phyloP scores from a whole-genome alignment of 129 eudicot species.

The Pseudognaphalium luteoalbum region DNA sequence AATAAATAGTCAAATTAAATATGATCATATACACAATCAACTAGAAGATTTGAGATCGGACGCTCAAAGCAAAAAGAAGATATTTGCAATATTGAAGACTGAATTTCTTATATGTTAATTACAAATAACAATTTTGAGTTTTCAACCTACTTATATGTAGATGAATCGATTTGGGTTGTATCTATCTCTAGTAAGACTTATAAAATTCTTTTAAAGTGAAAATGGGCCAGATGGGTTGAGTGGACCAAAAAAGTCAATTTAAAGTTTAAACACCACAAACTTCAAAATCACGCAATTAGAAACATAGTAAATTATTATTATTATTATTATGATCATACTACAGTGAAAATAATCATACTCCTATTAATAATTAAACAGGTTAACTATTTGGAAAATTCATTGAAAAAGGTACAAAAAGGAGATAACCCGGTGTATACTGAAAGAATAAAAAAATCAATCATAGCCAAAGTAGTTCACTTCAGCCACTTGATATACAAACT shows the following conservation, averaged over 20 bases:
- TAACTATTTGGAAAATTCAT: neutral
- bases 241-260: neutral
- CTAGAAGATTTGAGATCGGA: neutral
- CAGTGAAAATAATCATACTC: neutral
- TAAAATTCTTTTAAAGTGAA: neutral
- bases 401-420: neutral
- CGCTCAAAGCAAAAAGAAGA: neutral
- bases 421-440: neutral
- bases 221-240: neutral
- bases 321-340: neutral
- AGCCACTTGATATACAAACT: constrained; percentile 24
- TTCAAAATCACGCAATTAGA: neutral
- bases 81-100: neutral
- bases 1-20: neutral
- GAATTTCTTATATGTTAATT: neutral
- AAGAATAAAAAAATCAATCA: constrained; percentile 5
- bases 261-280: neutral
- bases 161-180: neutral
- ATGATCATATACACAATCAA: neutral
- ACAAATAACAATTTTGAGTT: neutral
- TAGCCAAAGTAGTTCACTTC: constrained; percentile 27
- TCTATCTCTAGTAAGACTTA: neutral
- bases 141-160: neutral
- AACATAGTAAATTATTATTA: too few species aligned
- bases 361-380: too few species aligned